These are phyloP conservation scores for Tieghemostelium lacteum DNA, from an alignment of 78 protist genomes.

Conservation along the genomic window DNA sequence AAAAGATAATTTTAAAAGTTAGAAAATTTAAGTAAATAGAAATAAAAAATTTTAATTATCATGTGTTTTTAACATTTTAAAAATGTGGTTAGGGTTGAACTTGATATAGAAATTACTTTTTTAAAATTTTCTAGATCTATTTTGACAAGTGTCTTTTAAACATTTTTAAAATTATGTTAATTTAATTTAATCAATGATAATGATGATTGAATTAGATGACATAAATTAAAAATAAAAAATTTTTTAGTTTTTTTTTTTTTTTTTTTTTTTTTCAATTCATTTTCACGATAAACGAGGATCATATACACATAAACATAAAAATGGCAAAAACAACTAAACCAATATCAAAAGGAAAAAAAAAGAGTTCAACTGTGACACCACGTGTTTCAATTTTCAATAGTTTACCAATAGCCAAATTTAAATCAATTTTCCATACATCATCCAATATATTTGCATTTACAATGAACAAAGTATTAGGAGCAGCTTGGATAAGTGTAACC, in stretches of 20 bases:
- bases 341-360: too few species aligned
- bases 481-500: not conserved
- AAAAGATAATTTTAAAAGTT: not conserved
- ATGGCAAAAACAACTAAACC: not conserved
- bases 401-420: not conserved
- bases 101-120: too few species aligned
- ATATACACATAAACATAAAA: not conserved
- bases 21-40: not conserved
- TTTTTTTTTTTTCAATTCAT: not conserved
- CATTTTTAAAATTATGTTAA: too few species aligned
- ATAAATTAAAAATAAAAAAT: too few species aligned
- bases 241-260: too few species aligned
- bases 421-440: not conserved
- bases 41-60: conserved; percentile 11
- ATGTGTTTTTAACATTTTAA: too few species aligned
- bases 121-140: too few species aligned
- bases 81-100: not conserved
- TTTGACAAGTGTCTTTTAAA: too few species aligned
- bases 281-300: not conserved
- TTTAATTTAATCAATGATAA: too few species aligned
- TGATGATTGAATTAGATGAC: too few species aligned
- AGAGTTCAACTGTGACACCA: not conserved
- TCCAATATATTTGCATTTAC: not conserved
- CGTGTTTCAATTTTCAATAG: not conserved
- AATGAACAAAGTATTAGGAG: not conserved